Percentiles rank a stretch among this genome's conserved stretches.
phyloP scores from a whole-genome alignment of 2,329 filamentous ascomycete genomes.

The Pseudomassariella vexata region DNA sequence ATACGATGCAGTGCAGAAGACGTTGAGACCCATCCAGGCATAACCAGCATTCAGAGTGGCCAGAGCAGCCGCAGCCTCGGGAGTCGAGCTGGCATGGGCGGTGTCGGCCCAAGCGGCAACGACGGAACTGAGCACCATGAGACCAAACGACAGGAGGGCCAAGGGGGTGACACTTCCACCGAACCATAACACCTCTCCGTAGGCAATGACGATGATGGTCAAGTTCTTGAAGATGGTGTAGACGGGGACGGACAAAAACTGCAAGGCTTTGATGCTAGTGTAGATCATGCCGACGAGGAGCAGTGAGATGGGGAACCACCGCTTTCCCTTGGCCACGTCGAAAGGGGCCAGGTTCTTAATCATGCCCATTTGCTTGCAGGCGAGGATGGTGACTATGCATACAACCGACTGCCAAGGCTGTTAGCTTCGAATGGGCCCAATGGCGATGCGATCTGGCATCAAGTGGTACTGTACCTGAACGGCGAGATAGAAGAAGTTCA shows the following conservation, averaged over 20 bases:
- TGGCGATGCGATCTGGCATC: background rate
- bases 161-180: constrained; percentile 85
- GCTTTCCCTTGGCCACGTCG: constrained; percentile 81
- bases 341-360: constrained; percentile 80
- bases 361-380: constrained; percentile 73
- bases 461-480: constrained; percentile 69
- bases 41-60: constrained; percentile 93
- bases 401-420: constrained; percentile 65
- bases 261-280: constrained; percentile 89
- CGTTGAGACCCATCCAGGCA: constrained; percentile 96
- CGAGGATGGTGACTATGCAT: constrained; percentile 77
- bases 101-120: constrained; percentile 98
- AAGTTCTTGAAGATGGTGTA: constrained; percentile 99
- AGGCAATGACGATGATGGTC: constrained; percentile 97
- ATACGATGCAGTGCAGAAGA: constrained; percentile 87
- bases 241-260: constrained; percentile 94
- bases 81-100: constrained; percentile 48
- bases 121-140: constrained; percentile 94
- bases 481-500: constrained; percentile 91
- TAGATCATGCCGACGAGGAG: constrained; percentile 99
- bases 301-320: constrained; percentile 95
- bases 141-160: constrained; percentile 84
- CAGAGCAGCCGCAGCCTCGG: constrained; percentile 66
- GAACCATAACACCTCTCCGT: constrained; percentile 97
- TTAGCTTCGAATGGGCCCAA: background rate